These are phyloP conservation scores for Herpetospermum pedunculosum DNA, from an alignment of 306 rosid genomes.

Conservation along the genomic window DNA sequence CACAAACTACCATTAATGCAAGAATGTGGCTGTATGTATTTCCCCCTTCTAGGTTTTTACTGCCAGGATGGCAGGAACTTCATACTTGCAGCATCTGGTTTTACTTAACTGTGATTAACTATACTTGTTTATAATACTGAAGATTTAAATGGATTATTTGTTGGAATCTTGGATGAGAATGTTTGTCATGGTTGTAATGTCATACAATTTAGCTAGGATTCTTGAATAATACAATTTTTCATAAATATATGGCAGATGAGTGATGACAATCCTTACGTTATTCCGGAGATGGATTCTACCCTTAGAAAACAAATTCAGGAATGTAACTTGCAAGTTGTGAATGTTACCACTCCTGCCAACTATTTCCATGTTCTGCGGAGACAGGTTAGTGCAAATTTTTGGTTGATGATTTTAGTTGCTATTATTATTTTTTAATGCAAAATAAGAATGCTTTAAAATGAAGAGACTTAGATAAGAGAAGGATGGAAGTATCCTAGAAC, in stretches of 20 bases:
- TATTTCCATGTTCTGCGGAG: constrained; percentile 94
- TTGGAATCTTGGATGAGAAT: background rate
- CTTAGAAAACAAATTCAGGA: constrained; percentile 93
- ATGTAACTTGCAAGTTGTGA: constrained; percentile 96
- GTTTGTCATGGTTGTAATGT: background rate
- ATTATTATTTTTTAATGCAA: background rate
- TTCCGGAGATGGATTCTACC: constrained; percentile 98
- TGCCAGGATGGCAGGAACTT: constrained; percentile 1
- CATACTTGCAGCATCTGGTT: background rate
- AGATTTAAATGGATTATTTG: background rate
- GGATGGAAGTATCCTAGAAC: background rate
- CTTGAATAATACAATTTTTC: constrained; percentile 5
- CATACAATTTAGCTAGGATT: background rate
- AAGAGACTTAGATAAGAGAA: background rate
- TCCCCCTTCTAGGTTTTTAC: background rate
- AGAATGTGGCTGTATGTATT: background rate
- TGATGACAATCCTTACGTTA: constrained; percentile 80
- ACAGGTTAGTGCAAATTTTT: constrained; percentile 47
- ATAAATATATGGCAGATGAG: constrained; percentile 68
- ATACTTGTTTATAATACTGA: background rate
- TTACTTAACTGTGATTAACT: background rate
- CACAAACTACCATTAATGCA: background rate
- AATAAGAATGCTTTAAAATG: background rate
- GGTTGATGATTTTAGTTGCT: constrained; percentile 1
- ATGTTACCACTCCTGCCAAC: constrained; percentile 93